Evolutionary conservation across 768 basidiomycete species (phyloP).

Genomic region (Collybia mongolica): DNA sequence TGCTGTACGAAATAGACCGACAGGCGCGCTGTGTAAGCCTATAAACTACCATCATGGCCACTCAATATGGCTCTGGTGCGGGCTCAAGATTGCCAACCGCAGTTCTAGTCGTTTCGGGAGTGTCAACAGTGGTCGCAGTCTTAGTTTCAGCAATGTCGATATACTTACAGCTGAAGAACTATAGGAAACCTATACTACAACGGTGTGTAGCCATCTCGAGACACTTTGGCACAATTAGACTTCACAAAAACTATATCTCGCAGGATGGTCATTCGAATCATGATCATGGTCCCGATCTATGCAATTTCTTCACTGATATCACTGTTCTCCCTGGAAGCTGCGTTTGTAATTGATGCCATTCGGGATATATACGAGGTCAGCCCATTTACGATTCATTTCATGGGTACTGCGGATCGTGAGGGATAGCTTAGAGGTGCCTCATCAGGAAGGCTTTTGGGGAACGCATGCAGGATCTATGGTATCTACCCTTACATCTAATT

Average conservation of each 20-base stretch:
- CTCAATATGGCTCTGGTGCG: constrained; percentile 35
- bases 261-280: constrained; percentile 91
- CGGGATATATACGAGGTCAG: constrained; percentile 95
- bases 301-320: constrained; percentile 90
- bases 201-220: constrained; percentile 42
- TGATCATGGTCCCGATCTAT: constrained; percentile 97
- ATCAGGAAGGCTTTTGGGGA: too few relatives aligned
- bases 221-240: neutral
- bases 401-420: too few relatives aligned
- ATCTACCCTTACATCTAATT: too few relatives aligned
- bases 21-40: too few relatives aligned
- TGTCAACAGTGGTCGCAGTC: constrained; percentile 69
- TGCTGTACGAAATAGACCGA: too few relatives aligned
- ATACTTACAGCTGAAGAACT: constrained; percentile 80
- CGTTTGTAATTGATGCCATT: constrained; percentile 93
- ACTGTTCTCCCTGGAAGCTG: constrained; percentile 89
- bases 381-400: neutral
- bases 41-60: constrained; percentile 5
- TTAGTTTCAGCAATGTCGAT: constrained; percentile 74
- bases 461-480: too few relatives aligned
- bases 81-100: constrained; percentile 59
- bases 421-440: too few relatives aligned
- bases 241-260: constrained; percentile 1
- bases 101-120: constrained; percentile 61
- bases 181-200: constrained; percentile 78